phyloP scores from a whole-genome alignment of 164 flowering plant species.

The Vitis rupestris region DNA sequence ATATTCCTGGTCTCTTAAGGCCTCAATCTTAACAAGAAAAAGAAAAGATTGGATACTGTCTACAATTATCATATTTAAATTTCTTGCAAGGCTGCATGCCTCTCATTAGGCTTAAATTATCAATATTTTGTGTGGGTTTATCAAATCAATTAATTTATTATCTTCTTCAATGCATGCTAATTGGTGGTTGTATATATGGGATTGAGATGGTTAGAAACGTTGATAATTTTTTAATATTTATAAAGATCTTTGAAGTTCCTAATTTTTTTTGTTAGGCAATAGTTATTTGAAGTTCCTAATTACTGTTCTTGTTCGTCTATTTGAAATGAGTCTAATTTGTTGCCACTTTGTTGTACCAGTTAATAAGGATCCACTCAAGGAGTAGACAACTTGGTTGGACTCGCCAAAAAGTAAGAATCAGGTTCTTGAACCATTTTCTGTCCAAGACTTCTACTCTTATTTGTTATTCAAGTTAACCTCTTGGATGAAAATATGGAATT shows the following conservation, averaged over 20 bases:
- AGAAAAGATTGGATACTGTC: not conserved
- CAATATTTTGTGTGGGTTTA: no score
- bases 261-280: not conserved
- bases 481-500: no score
- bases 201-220: not conserved
- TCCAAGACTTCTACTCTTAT: not conserved
- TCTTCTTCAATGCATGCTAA: no score
- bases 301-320: not conserved
- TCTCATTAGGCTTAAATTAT: no score
- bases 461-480: not conserved
- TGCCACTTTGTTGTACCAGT: constrained; percentile 32
- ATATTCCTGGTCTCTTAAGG: no score
- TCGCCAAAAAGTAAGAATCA: constrained; percentile 65
- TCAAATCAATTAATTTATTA: no score
- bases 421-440: not conserved
- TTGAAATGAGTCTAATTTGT: not conserved
- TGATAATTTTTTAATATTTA: no score
- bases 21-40: no score
- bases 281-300: not conserved
- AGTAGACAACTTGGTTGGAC: constrained; percentile 67
- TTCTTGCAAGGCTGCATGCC: no score
- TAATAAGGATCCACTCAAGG: constrained; percentile 62
- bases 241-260: no score
- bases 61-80: no score
- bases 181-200: not conserved